phyloP scores from a whole-genome alignment of 2,329 filamentous ascomycete genomes.

The Fusarium buharicum region DNA sequence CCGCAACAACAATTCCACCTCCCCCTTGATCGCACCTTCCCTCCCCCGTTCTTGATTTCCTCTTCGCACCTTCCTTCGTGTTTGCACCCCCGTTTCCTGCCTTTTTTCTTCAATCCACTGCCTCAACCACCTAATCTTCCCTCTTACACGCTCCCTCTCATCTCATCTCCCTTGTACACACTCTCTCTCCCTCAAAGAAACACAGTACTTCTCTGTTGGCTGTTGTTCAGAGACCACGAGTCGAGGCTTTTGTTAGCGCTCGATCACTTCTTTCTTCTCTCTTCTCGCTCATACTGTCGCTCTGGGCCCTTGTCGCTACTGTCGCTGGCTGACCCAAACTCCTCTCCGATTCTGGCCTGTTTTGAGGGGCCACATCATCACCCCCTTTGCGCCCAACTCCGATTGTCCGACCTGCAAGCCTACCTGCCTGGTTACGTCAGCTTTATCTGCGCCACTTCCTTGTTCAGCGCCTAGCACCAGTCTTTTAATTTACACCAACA shows the following conservation, averaged over 20 bases:
- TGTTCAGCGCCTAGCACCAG: constrained; percentile 20
- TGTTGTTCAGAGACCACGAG: constrained; percentile 38
- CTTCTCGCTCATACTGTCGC: constrained; percentile 31
- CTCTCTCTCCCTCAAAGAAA: constrained; percentile 36
- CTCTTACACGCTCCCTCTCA: constrained; percentile 44
- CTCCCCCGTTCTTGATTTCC: constrained; percentile 36
- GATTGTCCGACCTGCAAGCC: constrained; percentile 42
- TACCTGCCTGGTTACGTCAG: constrained; percentile 50
- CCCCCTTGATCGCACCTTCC: constrained; percentile 33
- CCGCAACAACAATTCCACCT: constrained; percentile 46
- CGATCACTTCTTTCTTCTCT: constrained; percentile 48
- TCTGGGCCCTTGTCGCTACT: constrained; percentile 39
- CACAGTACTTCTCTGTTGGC: constrained; percentile 34
- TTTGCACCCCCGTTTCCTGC: constrained; percentile 33
- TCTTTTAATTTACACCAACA: constrained; percentile 29
- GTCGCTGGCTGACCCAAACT: constrained; percentile 40
- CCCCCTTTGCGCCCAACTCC: constrained; percentile 45
- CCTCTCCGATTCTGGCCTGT: constrained; percentile 42
- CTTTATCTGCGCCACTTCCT: constrained; percentile 37
- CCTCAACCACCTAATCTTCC: constrained; percentile 44
- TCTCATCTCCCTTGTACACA: constrained; percentile 43
- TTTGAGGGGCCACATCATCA: constrained; percentile 51
- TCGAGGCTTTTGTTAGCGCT: constrained; percentile 63
- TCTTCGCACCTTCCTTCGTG: constrained; percentile 44
- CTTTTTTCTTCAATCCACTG: constrained; percentile 35